Evolutionary conservation across 2,329 filamentous ascomycete species (phyloP), one percentile per base, ranked within the genome.

Genomic region (Aspergillus bombycis): DNA sequence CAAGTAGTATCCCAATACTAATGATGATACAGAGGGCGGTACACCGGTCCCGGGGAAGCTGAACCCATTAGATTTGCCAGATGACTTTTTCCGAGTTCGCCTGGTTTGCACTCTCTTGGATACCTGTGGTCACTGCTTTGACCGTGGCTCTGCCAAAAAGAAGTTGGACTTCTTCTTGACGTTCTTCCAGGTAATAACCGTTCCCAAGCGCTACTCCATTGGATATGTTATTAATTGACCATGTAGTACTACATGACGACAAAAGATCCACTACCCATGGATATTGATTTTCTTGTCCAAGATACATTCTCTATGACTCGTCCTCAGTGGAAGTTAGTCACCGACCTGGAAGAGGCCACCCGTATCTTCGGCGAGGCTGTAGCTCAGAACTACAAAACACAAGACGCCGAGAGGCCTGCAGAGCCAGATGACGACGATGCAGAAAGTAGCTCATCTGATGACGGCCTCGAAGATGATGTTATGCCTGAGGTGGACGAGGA

Each of bases 161-260:
- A 99, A 98, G 80, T 86, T 99, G 11, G 95, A 99, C 74, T 98
- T 97, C 77, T 99, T 98, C 79, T 83, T 99, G 65, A 94, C 91
- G 0, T 98, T 98, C 79, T 93, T 99, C 72, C 94, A 96, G 83
- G 88, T 90, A 75, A 57, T n/a, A 41, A 46, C 28, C 23, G 21
- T 48, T n/a, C 30, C 57, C 0, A 16, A 58, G 34, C 28, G 11
- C 14, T 53, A n/a, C 38, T 57, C n/a, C 54, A 50, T 67, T 72
- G 54, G 71, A 65, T 28, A 50, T 21, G 19, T 26, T 46, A 10
- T 45, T 61, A 23, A 65, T 50, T 12, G 61, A 54, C 64, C n/a
- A 23, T 56, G n/a, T 68, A 92, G 86, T 98, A 97, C 78, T 99
- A 99, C 78, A 90, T 98, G 69, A 89, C 91, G 72, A 93, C 92